Evolutionary conservation across 2,329 filamentous ascomycete species (phyloP), one percentile per base, ranked within the genome.

Genomic region (Venturia effusa): DNA sequence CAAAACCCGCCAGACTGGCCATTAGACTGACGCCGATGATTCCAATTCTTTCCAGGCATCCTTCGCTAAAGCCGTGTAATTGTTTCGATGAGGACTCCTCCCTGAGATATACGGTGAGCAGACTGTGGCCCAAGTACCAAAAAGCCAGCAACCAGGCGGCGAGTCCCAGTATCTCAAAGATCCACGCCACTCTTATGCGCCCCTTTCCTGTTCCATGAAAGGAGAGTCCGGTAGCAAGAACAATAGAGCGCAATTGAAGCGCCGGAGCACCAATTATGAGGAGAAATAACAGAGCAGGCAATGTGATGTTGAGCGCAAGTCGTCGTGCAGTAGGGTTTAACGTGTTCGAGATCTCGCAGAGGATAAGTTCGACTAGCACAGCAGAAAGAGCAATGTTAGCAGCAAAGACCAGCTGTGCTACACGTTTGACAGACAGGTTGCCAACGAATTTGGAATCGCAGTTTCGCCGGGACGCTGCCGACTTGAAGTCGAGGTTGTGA

Each of bases 1-100:
- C 91, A 70, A 95, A 96, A 0, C 91, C 91, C 7, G 90, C 90
- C n/a, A 96, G 79, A 17, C 92, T 81, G 19, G 90, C 91, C 90
- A 96, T 95, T 62, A 94, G 77, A 59, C 88, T 87, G 64, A 94
- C 91, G 3, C 91, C 91, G 67, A 95, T 90, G 48, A 96, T 87
- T 15, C 90, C 91, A 32, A 96, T 86, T 55, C 91, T 74, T 68
- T 84, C 82, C 57, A 85, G 71, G 69, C 82, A 84, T 39, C 81
- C 82, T 69, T 84, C 81, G 59, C 79, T 81, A 62, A 85, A 77
- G 30, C 74, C 76, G 64, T 80, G 76, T 15, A 75, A 69, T 61
- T 75, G 73, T 32, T 24, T 32, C 22, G 34, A 34, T 17, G 27
- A 32, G 64, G 75, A 71, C 67, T 77, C 71, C 67, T 78, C 73